phyloP scores from a whole-genome alignment of 805 yeast genomes.

The Nakazawaea populi region DNA sequence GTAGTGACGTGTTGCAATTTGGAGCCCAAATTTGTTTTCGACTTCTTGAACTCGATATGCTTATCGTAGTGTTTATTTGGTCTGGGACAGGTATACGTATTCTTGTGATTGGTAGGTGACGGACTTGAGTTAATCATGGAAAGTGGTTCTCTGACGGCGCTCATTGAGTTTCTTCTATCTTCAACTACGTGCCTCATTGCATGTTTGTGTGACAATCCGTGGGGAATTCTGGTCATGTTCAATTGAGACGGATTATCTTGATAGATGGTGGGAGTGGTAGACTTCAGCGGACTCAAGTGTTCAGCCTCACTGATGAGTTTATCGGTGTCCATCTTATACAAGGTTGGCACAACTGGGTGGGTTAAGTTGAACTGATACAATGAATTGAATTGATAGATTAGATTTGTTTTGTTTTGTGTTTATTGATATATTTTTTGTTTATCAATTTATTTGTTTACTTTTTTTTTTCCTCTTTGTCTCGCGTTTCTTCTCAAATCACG shows the following conservation, averaged over 20 bases:
- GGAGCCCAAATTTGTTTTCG: slow-evolving; percentile 7
- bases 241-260: not conserved
- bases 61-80: slow-evolving; percentile 12
- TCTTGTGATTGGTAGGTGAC: slow-evolving; percentile 12
- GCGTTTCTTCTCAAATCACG: not conserved
- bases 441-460: not conserved
- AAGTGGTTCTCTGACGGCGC: slow-evolving; percentile 4
- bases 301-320: slow-evolving; percentile 9
- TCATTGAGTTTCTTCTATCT: slow-evolving; percentile 20
- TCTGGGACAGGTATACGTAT: slow-evolving; percentile 27
- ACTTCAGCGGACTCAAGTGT: slow-evolving; percentile 8
- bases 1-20: slow-evolving; percentile 3
- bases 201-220: slow-evolving; percentile 39
- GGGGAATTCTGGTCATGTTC: slow-evolving; percentile 31
- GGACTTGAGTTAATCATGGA: not conserved
- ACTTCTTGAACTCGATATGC: not conserved
- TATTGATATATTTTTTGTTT: too few species aligned
- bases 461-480: not conserved
- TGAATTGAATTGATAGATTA: too few species aligned
- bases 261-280: slow-evolving; percentile 5
- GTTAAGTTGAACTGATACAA: too few species aligned
- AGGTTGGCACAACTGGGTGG: too few species aligned
- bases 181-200: not conserved
- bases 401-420: not conserved
- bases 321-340: slow-evolving; percentile 6